A percentile compares a stretch with the other conserved stretches of the same genome.
These are phyloP conservation scores for Solanum gracilifrons DNA, from an alignment of 257 asterid species.

Conservation along the genomic window DNA sequence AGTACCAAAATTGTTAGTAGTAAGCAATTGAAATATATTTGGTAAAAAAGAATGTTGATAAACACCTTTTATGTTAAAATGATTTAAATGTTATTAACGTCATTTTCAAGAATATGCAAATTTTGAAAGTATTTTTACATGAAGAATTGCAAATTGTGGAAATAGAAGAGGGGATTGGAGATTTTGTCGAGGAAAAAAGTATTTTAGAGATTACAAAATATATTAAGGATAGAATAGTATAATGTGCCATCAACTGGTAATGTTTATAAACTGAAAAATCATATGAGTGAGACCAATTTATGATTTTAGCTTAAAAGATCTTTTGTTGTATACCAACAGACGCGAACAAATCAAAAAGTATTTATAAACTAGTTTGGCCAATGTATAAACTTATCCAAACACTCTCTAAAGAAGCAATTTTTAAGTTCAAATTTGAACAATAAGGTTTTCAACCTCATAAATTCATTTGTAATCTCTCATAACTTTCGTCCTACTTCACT, in stretches of 20 bases:
- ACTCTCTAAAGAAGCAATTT: neutral
- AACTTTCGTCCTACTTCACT: neutral
- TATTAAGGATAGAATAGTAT: too few species aligned
- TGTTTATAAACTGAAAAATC: neutral
- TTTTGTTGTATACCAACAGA: neutral
- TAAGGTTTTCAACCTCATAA: neutral
- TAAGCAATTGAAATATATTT: neutral
- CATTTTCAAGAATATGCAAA: neutral
- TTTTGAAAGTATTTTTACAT: neutral
- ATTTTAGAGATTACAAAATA: neutral
- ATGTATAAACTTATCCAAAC: neutral
- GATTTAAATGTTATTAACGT: neutral
- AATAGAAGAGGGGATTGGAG: neutral
- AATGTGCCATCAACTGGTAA: neutral
- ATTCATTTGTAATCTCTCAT: neutral
- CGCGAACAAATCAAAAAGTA: neutral
- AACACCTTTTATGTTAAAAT: neutral
- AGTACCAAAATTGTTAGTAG: too few species aligned
- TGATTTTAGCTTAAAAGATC: neutral
- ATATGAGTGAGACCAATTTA: neutral
- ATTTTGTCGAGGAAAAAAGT: neutral
- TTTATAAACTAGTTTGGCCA: neutral
- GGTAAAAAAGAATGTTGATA: neutral
- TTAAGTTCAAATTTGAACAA: neutral
- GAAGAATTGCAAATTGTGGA: neutral